Evolutionary conservation across 176 grass and related monocot genomes (phyloP), one percentile per base, ranked within the genome.

Genomic region (Triticum dicoccoides): DNA sequence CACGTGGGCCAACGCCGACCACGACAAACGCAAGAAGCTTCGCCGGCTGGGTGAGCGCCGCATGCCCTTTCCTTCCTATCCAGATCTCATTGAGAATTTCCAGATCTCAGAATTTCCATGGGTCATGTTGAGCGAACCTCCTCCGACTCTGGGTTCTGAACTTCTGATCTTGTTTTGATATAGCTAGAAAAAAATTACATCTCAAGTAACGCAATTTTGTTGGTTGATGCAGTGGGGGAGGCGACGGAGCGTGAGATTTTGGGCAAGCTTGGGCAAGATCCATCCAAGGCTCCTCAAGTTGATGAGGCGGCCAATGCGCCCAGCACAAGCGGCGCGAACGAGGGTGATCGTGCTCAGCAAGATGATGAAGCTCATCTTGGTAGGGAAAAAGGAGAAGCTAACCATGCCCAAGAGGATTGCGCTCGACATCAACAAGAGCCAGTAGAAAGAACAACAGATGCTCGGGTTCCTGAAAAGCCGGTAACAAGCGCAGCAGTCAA

Each of bases 161-260:
- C 30, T 25, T 35, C 62, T 24, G 2, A 25, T 80, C 7, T 80
- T 2, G 37, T 37, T 18, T 65, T 65, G 35, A 44, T 11, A 80
- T 42, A 14, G 51, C 81, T 83, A 47, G 11, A 47, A 52, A 5
- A 51, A 41, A 83, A 8, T 59, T 18, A 61, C 70, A 47, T 73
- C 2, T 21, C 24, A 4, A 6, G 32, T 33, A 7, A 70, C 12
- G 5, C n/a, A 5, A 11, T 42, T 39, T 73, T 32, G 32, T 54
- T 78, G 30, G 15, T 63, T 78, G 12, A 56, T 73, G 84, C 84
- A 83, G 84, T 90, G 30, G 80, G 89, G 12, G 74, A 83, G 14
- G 33, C 74, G 20, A 80, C 4, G 17, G 80, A 24, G 14, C 66
- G 24, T 75, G 84, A 87, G 20, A 87, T 80, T 74, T 66, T 83